Conservation (phyloP, 352 stramenopile species). For the Phytophthora megakarya region DNA sequence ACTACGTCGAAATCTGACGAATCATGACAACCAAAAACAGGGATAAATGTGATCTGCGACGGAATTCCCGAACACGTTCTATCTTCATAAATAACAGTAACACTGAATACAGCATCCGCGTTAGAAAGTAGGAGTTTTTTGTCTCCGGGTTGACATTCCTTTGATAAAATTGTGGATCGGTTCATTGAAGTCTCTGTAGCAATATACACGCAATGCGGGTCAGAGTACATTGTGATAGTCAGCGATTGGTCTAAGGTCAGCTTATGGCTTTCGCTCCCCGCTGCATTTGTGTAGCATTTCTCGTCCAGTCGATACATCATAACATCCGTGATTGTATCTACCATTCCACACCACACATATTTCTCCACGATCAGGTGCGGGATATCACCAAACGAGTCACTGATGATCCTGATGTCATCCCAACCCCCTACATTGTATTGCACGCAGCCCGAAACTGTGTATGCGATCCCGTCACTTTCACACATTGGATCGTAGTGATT, state of each 20-base stretch:
- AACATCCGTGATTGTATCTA: background rate
- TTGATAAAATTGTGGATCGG: background rate
- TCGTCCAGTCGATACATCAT: constrained; percentile 14
- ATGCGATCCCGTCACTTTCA: background rate
- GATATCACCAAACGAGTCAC: background rate
- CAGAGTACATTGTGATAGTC: constrained; percentile 13
- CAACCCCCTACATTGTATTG: constrained; percentile 1
- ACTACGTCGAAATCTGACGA: no score
- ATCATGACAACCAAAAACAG: no score
- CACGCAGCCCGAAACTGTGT: constrained; percentile 14
- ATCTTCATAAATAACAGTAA: no score
- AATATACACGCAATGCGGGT: constrained; percentile 9
- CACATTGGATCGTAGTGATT: constrained; percentile 13
- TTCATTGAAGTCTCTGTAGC: background rate
- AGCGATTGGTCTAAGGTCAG: constrained; percentile 12
- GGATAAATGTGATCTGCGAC: constrained; percentile 4
- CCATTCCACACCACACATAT: background rate
- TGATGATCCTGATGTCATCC: constrained; percentile 9
- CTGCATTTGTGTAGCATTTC: constrained; percentile 21
- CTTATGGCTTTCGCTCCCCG: constrained; percentile 3
- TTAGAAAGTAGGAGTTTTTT: no score
- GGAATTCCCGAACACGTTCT: no score
- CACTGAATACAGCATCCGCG: no score
- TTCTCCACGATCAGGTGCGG: constrained; percentile 11
- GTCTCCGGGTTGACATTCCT: no score